Evolutionary conservation across 2,329 filamentous ascomycete species (phyloP).

Genomic region (Phoma sp.): DNA sequence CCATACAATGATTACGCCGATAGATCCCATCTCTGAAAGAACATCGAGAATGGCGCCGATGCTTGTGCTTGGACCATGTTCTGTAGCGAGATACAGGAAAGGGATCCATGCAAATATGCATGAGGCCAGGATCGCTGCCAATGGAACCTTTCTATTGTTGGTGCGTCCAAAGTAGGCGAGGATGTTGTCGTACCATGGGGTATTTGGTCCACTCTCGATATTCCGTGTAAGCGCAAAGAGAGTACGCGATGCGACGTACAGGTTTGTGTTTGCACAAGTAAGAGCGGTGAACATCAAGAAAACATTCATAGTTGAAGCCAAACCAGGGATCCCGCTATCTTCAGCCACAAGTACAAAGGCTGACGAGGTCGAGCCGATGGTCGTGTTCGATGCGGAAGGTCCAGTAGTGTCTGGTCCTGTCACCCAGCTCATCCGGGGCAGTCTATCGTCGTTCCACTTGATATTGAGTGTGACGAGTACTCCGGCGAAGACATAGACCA

Average conservation of each 20-base stretch:
- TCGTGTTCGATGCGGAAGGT: background rate
- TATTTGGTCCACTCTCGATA: slow-evolving; percentile 16
- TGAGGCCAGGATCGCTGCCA: slow-evolving; percentile 46
- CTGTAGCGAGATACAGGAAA: slow-evolving; percentile 45
- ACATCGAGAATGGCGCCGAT: slow-evolving; percentile 49
- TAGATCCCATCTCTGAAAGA: slow-evolving; percentile 47
- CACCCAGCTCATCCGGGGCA: slow-evolving; percentile 16
- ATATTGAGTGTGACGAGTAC: slow-evolving; percentile 16
- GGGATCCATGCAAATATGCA: slow-evolving; percentile 53
- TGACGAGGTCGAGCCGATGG: slow-evolving; percentile 17
- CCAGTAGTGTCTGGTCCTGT: background rate
- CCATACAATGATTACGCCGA: slow-evolving; percentile 50
- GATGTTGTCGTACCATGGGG: background rate
- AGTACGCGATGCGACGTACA: slow-evolving; percentile 46
- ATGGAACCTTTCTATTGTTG: background rate
- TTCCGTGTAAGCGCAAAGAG: slow-evolving; percentile 42
- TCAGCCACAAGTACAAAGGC: slow-evolving; percentile 37
- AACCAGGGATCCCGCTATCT: slow-evolving; percentile 7
- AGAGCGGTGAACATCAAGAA: slow-evolving; percentile 45
- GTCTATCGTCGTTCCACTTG: slow-evolving; percentile 3
- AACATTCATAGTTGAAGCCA: slow-evolving; percentile 40
- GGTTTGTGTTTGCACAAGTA: slow-evolving; percentile 44
- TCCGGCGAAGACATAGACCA: slow-evolving; percentile 13
- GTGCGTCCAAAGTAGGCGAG: background rate
- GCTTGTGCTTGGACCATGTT: slow-evolving; percentile 17